Percentiles rank a stretch among this genome's conserved stretches.
phyloP scores from a whole-genome alignment of 208 protist species.

The Acanthamoeba royreba region DNA sequence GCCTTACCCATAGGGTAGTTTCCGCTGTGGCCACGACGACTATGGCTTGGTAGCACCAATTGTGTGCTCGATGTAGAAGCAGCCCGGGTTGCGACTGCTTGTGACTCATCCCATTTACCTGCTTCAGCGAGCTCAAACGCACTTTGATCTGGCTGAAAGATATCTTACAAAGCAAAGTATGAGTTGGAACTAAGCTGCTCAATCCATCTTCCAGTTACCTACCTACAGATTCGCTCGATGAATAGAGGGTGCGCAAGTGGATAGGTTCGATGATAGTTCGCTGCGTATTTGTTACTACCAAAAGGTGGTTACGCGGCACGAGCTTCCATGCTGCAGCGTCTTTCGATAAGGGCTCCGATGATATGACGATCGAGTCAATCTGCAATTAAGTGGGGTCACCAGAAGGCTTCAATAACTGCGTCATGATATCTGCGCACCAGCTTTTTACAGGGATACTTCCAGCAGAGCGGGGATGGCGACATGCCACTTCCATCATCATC shows the following conservation, averaged over 20 bases:
- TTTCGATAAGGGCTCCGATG: constrained; percentile 14
- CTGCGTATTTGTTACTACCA: neutral
- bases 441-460: neutral
- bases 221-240: neutral
- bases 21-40: too few relatives aligned
- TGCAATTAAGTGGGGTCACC: neutral
- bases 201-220: neutral
- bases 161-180: neutral
- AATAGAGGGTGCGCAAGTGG: neutral
- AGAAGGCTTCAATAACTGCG: neutral
- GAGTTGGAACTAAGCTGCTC: neutral
- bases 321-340: neutral
- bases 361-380: neutral
- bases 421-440: neutral
- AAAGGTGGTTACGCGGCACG: neutral
- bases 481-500: neutral
- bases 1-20: neutral
- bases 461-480: neutral
- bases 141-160: neutral
- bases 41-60: too few relatives aligned
- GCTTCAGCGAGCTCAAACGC: neutral
- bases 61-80: neutral
- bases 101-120: neutral
- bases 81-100: neutral
- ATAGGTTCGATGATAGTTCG: constrained; percentile 6